These are phyloP conservation scores for Debaryomyces prosopidis DNA, from an alignment of 805 yeast genomes.

Conservation along the genomic window DNA sequence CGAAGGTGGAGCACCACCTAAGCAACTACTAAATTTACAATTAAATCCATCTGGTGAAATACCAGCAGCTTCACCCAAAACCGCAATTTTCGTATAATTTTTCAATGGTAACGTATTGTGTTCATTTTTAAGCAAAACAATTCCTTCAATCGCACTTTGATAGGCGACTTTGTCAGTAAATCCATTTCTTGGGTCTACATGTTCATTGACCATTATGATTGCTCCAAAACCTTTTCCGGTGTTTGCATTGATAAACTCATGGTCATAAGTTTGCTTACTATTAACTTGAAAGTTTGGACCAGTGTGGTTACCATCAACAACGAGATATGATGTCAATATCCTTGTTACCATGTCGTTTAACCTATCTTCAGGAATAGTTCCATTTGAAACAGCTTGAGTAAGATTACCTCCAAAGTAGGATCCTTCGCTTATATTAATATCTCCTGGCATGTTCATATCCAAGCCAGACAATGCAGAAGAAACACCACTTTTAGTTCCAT, in stretches of 20 bases:
- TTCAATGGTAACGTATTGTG: conserved; percentile 9
- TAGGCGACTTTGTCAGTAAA: conserved; percentile 4
- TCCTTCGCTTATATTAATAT: conserved; percentile 48
- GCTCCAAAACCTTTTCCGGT: neutral
- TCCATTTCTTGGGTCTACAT: neutral
- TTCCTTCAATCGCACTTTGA: conserved; percentile 10
- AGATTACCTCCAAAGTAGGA: conserved; percentile 48
- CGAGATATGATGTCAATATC: conserved; percentile 2
- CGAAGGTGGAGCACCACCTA: conserved; percentile 3
- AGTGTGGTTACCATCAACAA: conserved; percentile 2
- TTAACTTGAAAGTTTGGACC: conserved; percentile 1
- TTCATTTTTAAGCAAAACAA: conserved; percentile 9
- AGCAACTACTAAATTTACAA: neutral
- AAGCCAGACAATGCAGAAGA: conserved; percentile 56
- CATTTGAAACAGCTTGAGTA: conserved; percentile 41
- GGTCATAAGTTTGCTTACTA: conserved; percentile 1
- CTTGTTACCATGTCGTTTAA: conserved; percentile 4
- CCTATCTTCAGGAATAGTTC: conserved; percentile 36
- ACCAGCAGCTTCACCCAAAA: conserved; percentile 9
- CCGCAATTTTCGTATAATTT: conserved; percentile 5
- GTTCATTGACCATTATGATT: neutral
- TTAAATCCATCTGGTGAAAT: conserved; percentile 1
- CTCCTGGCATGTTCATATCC: conserved; percentile 71
- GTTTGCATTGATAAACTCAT: conserved; percentile 5
- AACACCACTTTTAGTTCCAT: conserved; percentile 50